Evolutionary conservation across 371 early-diverging fungal species (phyloP).

Genomic region (Syncephalastrum contaminatum): DNA sequence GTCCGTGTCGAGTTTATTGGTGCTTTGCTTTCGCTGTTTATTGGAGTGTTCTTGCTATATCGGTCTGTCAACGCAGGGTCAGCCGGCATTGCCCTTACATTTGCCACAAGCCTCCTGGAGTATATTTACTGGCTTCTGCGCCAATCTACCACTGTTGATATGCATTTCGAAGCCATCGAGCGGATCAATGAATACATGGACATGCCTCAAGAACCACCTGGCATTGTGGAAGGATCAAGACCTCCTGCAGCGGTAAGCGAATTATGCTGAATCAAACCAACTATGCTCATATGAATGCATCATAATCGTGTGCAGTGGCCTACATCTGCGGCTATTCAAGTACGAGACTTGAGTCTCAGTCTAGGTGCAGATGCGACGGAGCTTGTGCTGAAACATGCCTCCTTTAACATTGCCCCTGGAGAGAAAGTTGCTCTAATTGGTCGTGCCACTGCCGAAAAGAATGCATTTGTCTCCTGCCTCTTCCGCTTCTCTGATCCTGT

Average conservation of each 20-base stretch:
- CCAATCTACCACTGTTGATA: constrained; percentile 78
- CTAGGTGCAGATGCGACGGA: constrained; percentile 59
- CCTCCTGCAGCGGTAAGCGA: constrained; percentile 57
- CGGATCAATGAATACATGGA: constrained; percentile 73
- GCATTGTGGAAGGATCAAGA: constrained; percentile 48
- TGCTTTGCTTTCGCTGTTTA: constrained; percentile 65
- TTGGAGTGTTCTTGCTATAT: constrained; percentile 58
- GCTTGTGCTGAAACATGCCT: constrained; percentile 55
- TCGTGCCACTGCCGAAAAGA: constrained; percentile 76
- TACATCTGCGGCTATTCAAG: constrained; percentile 61
- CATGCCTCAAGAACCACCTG: constrained; percentile 73
- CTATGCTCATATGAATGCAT: neutral
- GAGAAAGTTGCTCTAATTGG: constrained; percentile 79
- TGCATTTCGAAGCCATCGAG: constrained; percentile 85
- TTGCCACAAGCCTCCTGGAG: constrained; percentile 60
- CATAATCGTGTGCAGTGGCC: constrained; percentile 73
- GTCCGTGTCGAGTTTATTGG: constrained; percentile 75
- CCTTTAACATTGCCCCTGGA: constrained; percentile 52
- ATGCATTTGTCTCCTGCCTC: constrained; percentile 65
- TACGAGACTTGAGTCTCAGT: constrained; percentile 52
- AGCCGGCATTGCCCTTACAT: constrained; percentile 80
- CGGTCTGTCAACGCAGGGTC: constrained; percentile 66
- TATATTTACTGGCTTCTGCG: constrained; percentile 79
- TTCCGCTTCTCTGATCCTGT: constrained; percentile 78
- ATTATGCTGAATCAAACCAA: too few relatives aligned